Evolutionary conservation across 768 basidiomycete species (phyloP), one percentile per base, ranked within the genome.

Genomic region (Tylopilus plumbeoviolaceoides): DNA sequence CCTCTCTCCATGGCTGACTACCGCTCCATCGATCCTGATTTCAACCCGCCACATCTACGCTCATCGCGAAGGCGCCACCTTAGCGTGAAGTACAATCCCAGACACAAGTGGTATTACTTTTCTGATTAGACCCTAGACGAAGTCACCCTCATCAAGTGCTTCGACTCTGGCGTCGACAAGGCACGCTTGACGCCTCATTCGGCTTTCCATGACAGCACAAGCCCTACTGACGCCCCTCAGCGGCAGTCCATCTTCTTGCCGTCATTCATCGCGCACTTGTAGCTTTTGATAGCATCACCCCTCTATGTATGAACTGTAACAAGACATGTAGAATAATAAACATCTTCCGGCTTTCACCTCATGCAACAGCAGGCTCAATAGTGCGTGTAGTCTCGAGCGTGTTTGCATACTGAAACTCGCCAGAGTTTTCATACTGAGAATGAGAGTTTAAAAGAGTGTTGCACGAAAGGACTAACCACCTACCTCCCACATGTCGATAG

Each of bases 401-500:
- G 61, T 81, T 72, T 14, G 89, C 89, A 60, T 90, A 90, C 62
- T 91, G 88, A 69, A 91, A 91, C 58, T 89, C 81, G 49, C 75
- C 76, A 8, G 89, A 91, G 59, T 89, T 89, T 69, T 90, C 89
- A 59, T 89, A 82, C 89, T 91, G 57, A 36, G 10, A 40, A 25
- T 8, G 23, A 45, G 30, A 9, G 15, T 20, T 60, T 15, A 59
- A 49, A 48, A 44, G 5, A 8, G 23, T 12, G 3, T 23, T n/a
- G 1, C 30, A 2, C 30, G 10, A 30, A 30, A 30, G 18, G 5
- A 18, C 31, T 33, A 15, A 41, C 20, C 3, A 71, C 82, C 21
- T 50, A 89, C 90, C 84, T 93, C 91, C 84, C 90, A 97, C 91
- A 98, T 93, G 69, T 97, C 97, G 49, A 99, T 80, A 3, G 97